Base-by-base conservation (phyloP, 78 protist genomes). In the Dictyostelium discoideum region DNA sequence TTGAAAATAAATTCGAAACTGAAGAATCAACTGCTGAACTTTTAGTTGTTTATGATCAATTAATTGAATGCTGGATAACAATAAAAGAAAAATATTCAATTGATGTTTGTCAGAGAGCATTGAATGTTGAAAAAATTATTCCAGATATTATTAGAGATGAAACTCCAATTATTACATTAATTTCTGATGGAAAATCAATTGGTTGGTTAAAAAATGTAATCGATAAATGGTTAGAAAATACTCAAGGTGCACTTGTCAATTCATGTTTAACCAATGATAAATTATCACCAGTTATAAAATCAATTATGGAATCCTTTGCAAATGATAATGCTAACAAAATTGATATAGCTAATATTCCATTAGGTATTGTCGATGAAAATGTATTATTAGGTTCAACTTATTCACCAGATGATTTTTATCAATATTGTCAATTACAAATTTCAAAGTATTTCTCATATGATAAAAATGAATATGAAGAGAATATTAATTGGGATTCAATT, bases 191-290 rank as follows among this genome's bases (percentile, higher is more conserved):
- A 6, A 20, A 3, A 3, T 72, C 63, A 20, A 7, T 40, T 20
- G 93, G 93, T 26, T 40, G 29, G 22, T 29, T 87, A 2, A 57
- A 57, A 46, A 10, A 16, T 78, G 79, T 87, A 8, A 78, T 87
- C 14, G 63, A 37, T 13, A 60, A 76, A 37, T 87, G 93, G 93
- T n/a, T 87, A 26, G 80, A 48, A 20, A 48, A 16, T 3, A 78
- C 54, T 24, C 93, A 87, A 60, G 18, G 24, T 5, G 40, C 60
- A 57, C 18, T 82, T 3, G 39, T 78, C 2, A 18, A 37, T 37
- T 22, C 22, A 16, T 65, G 73, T n/a, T 13, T 63, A 22, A 26
- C 29, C 5, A 39, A 87, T 13, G 32, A 39, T 5, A 20, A 29
- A 11, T 3, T 26, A 16, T 44, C 24, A 42, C 16, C 22, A 14